Evolutionary conservation across 2,329 filamentous ascomycete species (phyloP), one percentile per base, ranked within the genome.

Genomic region (Alternaria sp.): DNA sequence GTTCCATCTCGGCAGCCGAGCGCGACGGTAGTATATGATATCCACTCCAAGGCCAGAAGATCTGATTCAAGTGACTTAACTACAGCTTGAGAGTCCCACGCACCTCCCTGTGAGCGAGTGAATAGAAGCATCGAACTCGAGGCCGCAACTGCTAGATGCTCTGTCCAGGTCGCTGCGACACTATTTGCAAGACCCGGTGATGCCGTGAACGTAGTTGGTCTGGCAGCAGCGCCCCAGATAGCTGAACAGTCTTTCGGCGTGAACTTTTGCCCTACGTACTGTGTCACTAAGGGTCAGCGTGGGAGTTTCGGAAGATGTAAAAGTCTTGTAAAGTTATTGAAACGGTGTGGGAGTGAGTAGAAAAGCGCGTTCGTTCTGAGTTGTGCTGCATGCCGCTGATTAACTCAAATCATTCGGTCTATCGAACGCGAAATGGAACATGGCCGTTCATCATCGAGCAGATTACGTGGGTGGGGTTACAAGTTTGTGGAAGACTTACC

Each of bases 41-140:
- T 65, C 79, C 79, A 82, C 19, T 74, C 67, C 5, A 81, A 44
- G 0, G 78, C 67, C 9, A 79, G 67, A 12, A 80, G 66, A 43
- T 81, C 78, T 6, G 72, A 66, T 0, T 62, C n/a, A 1, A 71
- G 51, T 7, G 61, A 44, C n/a, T 67, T 40, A 1, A 69, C 49
- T 0, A 51, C 49, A 1, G 57, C 66, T 5, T 55, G 36, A 1
- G 57, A 59, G 59, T 74, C 61, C 75, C 72, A 80, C 9, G 54
- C 49, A 36, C 70, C 74, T 21, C 61, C 44, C 32, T 58, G 57
- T 3, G 64, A 65, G 23, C 74, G 67, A 1, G 66, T 71, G 32
- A 75, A 72, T 7, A 79, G 53, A 2, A 73, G 61, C 7, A 80
- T 57, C 3, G 69, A 68, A 10, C 55, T 67, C 3, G 72, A 75